Conservation (phyloP, 1,139 yeast species). For the Kluyveromyces sp. region DNA sequence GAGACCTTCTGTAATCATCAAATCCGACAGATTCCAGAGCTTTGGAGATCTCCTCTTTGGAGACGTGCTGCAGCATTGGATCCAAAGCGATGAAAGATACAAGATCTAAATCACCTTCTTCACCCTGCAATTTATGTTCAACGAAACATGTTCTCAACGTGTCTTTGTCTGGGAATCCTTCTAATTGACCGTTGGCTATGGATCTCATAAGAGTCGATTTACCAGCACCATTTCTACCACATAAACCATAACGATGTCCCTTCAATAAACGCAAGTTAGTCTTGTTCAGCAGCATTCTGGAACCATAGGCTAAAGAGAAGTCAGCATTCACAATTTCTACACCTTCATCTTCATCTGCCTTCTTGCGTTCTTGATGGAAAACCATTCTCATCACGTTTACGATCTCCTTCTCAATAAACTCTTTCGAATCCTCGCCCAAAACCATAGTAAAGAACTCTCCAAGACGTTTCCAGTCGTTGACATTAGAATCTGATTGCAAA, state of each 20-base stretch:
- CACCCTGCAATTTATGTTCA: conserved; percentile 94
- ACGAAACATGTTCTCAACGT: conserved; percentile 91
- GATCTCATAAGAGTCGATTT: conserved; percentile 97
- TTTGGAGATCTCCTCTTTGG: conserved; percentile 59
- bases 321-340: conserved; percentile 88
- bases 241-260: conserved; percentile 95
- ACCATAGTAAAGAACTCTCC: conserved; percentile 48
- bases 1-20: conserved; percentile 79
- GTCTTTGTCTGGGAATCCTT: conserved; percentile 91
- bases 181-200: conserved; percentile 92
- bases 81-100: conserved; percentile 88
- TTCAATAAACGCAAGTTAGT: conserved; percentile 79
- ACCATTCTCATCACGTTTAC: conserved; percentile 53
- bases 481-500: conserved; percentile 70
- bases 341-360: conserved; percentile 58
- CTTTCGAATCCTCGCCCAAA: conserved; percentile 38
- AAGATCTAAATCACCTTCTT: conserved; percentile 85
- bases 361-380: conserved; percentile 57
- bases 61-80: conserved; percentile 62
- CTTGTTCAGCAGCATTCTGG: conserved; percentile 92
- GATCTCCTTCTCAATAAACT: conserved; percentile 40
- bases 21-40: conserved; percentile 87
- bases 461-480: conserved; percentile 82
- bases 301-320: conserved; percentile 94
- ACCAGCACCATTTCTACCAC: conserved; percentile 99